Percentiles rank a stretch among this genome's conserved stretches.
phyloP scores from a whole-genome alignment of 768 basidiomycete species.

The Dioszegia aurantiaca region DNA sequence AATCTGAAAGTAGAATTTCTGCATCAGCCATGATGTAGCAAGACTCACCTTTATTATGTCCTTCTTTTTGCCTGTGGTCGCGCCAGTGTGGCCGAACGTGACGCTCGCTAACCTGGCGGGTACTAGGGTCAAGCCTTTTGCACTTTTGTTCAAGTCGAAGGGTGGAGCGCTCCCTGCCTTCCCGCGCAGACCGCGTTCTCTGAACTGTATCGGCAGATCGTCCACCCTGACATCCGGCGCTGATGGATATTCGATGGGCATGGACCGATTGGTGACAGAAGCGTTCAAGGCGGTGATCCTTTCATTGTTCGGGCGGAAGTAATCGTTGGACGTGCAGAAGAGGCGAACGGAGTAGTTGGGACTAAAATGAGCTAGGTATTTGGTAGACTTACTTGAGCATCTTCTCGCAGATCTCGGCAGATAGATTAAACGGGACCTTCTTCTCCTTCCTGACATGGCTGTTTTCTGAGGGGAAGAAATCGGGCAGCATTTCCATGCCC shows the following conservation, averaged over 20 bases:
- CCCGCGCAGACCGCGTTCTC: conserved; percentile 47
- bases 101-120: conserved; percentile 31
- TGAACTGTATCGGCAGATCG: conserved; percentile 31
- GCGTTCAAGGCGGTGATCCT: conserved; percentile 19
- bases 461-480: conserved; percentile 34
- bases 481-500: conserved; percentile 40
- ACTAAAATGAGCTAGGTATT: conserved; percentile 14
- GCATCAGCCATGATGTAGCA: conserved; percentile 2
- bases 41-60: conserved; percentile 50
- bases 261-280: conserved; percentile 16
- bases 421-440: conserved; percentile 28
- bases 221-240: conserved; percentile 45
- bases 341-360: conserved; percentile 47
- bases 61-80: conserved; percentile 50
- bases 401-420: conserved; percentile 38
- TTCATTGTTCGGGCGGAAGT: conserved; percentile 37
- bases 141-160: conserved; percentile 37
- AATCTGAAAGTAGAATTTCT: conserved; percentile 84
- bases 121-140: conserved; percentile 23
- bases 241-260: conserved; percentile 48
- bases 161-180: conserved; percentile 50
- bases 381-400: conserved; percentile 32
- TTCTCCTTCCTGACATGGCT: conserved; percentile 31
- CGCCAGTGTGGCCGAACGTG: conserved; percentile 43
- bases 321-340: conserved; percentile 51